Evolutionary conservation across 179 eudicot genomes (phyloP).

Genomic region (Gypsophila paniculata): DNA sequence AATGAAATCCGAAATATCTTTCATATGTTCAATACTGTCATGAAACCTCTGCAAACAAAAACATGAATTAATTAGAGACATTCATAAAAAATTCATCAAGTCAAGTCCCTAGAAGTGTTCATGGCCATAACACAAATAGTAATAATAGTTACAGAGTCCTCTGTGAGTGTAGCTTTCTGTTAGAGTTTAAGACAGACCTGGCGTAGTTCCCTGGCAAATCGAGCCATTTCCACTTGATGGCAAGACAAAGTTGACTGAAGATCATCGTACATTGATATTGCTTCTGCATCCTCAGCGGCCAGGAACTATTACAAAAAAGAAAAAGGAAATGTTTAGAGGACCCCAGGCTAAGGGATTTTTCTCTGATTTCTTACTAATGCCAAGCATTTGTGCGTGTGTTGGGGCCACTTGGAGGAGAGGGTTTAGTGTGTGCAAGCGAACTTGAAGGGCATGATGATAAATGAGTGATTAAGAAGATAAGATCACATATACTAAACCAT

Average conservation of each 20-base stretch:
- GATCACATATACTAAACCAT: not conserved
- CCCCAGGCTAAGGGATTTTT: not conserved
- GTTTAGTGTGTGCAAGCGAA: no score
- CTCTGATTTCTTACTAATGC: not conserved
- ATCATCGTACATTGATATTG: constrained; percentile 66
- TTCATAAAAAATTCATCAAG: not conserved
- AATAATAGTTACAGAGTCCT: not conserved
- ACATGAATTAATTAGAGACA: constrained; percentile 1
- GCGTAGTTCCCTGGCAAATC: constrained; percentile 80
- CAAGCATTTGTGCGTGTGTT: no score
- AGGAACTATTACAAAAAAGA: constrained; percentile 42
- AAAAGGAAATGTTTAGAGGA: constrained; percentile 8
- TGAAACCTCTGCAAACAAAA: constrained; percentile 57
- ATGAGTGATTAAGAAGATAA: not conserved
- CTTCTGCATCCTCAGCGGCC: constrained; percentile 55
- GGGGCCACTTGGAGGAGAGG: no score
- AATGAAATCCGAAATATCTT: constrained; percentile 52
- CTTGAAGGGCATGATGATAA: not conserved
- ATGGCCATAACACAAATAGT: not conserved
- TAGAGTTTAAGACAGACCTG: constrained; percentile 43
- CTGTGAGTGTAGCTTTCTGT: not conserved
- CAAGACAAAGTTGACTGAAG: constrained; percentile 63
- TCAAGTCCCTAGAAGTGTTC: not conserved
- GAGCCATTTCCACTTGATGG: constrained; percentile 87
- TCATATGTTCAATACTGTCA: constrained; percentile 50